A percentile compares a stretch with the other conserved stretches of the same genome.
These are phyloP conservation scores for Circinella minor DNA, from an alignment of 371 early-diverging fungal species.

Conservation along the genomic window DNA sequence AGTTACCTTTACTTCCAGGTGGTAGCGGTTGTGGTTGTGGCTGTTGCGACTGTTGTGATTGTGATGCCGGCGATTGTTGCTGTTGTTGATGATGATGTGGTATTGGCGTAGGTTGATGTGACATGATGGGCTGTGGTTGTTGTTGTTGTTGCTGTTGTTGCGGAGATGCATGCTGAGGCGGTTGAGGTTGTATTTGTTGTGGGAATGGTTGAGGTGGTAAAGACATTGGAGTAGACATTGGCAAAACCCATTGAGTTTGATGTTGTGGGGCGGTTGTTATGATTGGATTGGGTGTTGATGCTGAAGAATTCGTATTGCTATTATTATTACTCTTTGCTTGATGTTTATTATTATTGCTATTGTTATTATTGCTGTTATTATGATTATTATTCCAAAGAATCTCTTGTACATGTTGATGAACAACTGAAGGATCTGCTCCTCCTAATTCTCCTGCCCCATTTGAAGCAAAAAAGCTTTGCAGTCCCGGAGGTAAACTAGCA, in stretches of 20 bases:
- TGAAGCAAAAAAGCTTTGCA: slow-evolving; percentile 38
- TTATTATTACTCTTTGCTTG: neutral
- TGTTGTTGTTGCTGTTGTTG: neutral
- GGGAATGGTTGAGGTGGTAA: neutral
- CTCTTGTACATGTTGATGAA: slow-evolving; percentile 9
- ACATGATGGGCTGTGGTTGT: neutral
- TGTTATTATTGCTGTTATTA: slow-evolving; percentile 1
- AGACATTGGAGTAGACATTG: slow-evolving; percentile 3
- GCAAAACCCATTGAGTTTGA: neutral
- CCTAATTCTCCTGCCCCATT: slow-evolving; percentile 40
- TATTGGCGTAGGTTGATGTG: neutral
- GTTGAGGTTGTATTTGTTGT: neutral
- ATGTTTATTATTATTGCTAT: neutral
- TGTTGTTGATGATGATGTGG: slow-evolving; percentile 6
- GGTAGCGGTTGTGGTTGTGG: neutral
- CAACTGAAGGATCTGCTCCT: neutral
- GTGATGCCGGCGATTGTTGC: neutral
- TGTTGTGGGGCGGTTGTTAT: neutral
- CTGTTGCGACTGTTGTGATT: neutral
- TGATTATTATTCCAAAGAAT: slow-evolving; percentile 18
- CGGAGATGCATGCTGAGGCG: too few relatives aligned
- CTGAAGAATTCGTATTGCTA: neutral
- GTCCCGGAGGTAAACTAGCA: slow-evolving; percentile 43
- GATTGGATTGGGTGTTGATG: neutral
- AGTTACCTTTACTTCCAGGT: neutral